phyloP scores from a whole-genome alignment of 371 early-diverging fungal species.

The Funneliformis caledonium region DNA sequence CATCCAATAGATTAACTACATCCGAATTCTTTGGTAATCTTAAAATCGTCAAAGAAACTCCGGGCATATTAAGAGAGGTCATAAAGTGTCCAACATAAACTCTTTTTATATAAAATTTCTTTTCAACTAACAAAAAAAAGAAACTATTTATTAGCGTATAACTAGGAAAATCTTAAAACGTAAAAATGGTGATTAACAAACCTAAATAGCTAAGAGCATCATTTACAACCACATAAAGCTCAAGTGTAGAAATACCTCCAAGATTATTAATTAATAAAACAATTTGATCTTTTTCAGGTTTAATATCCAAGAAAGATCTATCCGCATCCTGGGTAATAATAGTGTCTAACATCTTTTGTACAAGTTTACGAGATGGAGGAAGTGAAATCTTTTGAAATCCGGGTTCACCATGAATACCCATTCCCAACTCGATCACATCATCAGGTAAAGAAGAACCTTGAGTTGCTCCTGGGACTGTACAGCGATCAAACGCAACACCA shows the following conservation, averaged over 20 bases:
- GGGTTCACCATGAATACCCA: conserved; percentile 76
- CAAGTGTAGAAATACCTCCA: conserved; percentile 74
- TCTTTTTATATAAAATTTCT: conserved; percentile 55
- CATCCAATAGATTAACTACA: conserved; percentile 54
- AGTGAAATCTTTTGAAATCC: conserved; percentile 62
- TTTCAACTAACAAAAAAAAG: conserved; percentile 28
- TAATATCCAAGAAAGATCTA: conserved; percentile 48
- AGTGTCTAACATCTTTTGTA: conserved; percentile 57
- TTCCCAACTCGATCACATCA: conserved; percentile 72
- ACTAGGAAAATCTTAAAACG: not conserved
- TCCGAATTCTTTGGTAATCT: conserved; percentile 53
- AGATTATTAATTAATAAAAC: conserved; percentile 80
- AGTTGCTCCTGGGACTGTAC: conserved; percentile 69
- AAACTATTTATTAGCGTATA: not conserved
- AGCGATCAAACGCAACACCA: conserved; percentile 76
- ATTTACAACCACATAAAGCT: conserved; percentile 69
- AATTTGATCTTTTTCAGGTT: conserved; percentile 45
- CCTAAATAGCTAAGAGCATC: conserved; percentile 57
- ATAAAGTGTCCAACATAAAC: conserved; percentile 70
- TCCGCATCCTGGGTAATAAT: conserved; percentile 60
- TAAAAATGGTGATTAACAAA: not conserved
- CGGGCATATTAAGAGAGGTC: conserved; percentile 81
- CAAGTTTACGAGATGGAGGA: conserved; percentile 57
- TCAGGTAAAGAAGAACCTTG: conserved; percentile 51
- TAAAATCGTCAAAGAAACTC: conserved; percentile 68